Evolutionary conservation across 2,329 filamentous ascomycete genomes (phyloP).

Genomic region (Colletotrichum spinosum): DNA sequence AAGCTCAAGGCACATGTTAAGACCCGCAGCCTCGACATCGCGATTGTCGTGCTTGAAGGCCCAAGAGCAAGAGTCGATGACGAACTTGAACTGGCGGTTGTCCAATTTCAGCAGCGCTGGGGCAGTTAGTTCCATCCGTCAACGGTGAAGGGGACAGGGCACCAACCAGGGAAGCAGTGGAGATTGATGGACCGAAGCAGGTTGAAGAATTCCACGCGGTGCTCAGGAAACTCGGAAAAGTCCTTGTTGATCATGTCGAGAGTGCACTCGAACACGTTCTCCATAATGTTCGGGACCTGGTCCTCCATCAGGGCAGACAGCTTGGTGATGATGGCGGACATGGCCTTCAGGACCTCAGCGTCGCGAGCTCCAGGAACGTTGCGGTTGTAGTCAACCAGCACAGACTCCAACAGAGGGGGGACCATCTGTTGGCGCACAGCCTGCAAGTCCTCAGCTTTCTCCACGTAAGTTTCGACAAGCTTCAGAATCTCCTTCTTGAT

Average conservation of each 20-base stretch:
- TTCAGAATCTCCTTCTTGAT: constrained; percentile 99
- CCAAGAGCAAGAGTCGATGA: constrained; percentile 99
- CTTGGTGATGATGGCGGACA: constrained; percentile 97
- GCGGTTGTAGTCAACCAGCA: constrained; percentile 95
- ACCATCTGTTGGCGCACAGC: constrained; percentile 95
- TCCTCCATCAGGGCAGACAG: constrained; percentile 98
- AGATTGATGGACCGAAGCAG: constrained; percentile 95
- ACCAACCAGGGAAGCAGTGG: constrained; percentile 87
- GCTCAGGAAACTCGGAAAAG: constrained; percentile 98
- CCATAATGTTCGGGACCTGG: constrained; percentile 96
- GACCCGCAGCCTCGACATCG: constrained; percentile 93
- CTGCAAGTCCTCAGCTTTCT: constrained; percentile 96
- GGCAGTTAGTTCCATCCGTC: constrained; percentile 25
- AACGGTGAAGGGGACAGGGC: not conserved
- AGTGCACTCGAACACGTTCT: constrained; percentile 98
- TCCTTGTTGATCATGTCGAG: constrained; percentile 99
- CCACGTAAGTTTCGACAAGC: constrained; percentile 96
- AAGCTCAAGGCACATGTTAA: constrained; percentile 98
- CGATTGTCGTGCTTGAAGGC: constrained; percentile 99
- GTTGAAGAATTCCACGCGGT: constrained; percentile 99
- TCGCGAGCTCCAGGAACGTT: constrained; percentile 97
- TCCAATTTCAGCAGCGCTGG: constrained; percentile 90
- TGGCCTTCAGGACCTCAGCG: constrained; percentile 95
- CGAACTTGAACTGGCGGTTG: constrained; percentile 97
- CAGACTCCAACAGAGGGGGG: constrained; percentile 92